Evolutionary conservation across 139 green algal genomes (phyloP).

Genomic region (Coelastrella sp.): DNA sequence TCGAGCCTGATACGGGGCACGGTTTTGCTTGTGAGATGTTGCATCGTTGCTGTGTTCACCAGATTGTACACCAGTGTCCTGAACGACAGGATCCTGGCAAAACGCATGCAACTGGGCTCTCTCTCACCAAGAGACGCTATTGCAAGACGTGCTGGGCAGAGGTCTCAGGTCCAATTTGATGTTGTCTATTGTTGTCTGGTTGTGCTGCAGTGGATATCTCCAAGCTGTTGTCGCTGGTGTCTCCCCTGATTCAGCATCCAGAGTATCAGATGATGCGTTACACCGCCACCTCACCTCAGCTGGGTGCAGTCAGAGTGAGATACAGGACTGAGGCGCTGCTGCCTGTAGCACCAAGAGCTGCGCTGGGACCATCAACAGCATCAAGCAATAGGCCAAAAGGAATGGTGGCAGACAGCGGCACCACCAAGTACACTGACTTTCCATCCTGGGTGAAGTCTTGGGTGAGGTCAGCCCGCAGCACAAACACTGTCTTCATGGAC

Average conservation of each 20-base stretch:
- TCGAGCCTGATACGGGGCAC: constrained; percentile 1
- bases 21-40: neutral
- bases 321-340: constrained; percentile 42
- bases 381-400: neutral
- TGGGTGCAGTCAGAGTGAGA: constrained; percentile 54
- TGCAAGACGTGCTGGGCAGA: neutral
- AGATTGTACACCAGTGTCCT: neutral
- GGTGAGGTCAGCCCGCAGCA: neutral
- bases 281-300: constrained; percentile 50
- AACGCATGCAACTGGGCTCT: neutral
- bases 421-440: neutral
- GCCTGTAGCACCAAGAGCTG: neutral
- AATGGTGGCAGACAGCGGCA: neutral
- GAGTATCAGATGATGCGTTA: constrained; percentile 70
- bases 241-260: constrained; percentile 57
- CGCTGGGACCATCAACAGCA: neutral
- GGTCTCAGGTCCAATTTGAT: neutral
- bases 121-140: neutral
- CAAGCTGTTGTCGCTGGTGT: constrained; percentile 65
- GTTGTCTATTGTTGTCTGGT: neutral
- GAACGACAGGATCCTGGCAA: neutral
- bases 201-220: constrained; percentile 58
- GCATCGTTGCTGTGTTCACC: neutral
- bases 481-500: constrained; percentile 57
- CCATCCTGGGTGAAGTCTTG: neutral